Base-by-base conservation (phyloP, 2,329 filamentous ascomycete genomes). In the Botryotinia calthae region DNA sequence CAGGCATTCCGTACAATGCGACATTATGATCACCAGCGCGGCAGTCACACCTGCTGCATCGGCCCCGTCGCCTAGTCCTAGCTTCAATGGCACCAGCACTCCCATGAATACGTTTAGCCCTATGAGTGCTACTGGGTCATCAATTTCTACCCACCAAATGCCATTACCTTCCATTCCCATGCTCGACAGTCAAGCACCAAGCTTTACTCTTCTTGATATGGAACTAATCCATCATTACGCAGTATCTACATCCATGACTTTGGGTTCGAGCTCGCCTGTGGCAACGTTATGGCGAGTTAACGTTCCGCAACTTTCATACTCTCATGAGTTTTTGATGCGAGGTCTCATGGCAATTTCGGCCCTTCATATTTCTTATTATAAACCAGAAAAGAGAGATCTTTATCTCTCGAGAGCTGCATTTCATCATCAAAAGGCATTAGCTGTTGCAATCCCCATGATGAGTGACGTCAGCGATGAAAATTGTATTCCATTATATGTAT, bases 191-290 rank as follows among this genome's bases (percentile, higher is more conserved):
- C 37, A 71, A 37, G n/a, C 59, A 25, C 44, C 42, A 37, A 44
- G 6, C 44, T 72, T 62, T 16, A 63, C 37, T 37, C 75, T 85
- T 2, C 76, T 83, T 18, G 85, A 87, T 63, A 81, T 87, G 14
- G 85, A 88, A 75, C 82, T 88, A 2, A 80, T 88, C 10, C 85
- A 88, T 76, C 85, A 88, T 78, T 88, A 83, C 75, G 83, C 82
- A 62, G 85, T 83, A 0, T 83, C 83, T 16, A 88, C 86, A 0
- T 83, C 82, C 69, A 80, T 82, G n/a, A 87, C 86, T 0, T 78
- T 88, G 4, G 83, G 83, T 7, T 80, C 79, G 10, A 82, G 85
- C 54, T 80, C 83, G 0, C 75, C 79, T 10, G 74, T 86, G 4
- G 83, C 83, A 58, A 81, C 82, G 48, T 82, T 87, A 44, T 87